A percentile compares a stretch with the other conserved stretches of the same genome.
phyloP scores from a whole-genome alignment of 2,329 filamentous ascomycete genomes.

The Sarocladium brachiariae region DNA sequence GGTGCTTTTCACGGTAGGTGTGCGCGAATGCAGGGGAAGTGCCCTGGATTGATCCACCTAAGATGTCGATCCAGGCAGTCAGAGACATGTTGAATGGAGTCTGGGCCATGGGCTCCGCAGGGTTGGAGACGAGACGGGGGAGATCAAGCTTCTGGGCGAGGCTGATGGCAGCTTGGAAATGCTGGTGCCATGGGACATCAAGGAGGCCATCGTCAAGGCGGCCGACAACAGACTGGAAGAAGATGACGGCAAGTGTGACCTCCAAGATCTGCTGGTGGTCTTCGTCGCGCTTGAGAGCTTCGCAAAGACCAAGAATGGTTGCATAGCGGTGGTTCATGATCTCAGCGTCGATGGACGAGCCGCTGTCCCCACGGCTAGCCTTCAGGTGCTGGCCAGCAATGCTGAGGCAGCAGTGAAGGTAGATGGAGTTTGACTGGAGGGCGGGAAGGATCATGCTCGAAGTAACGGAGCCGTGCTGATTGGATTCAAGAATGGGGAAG shows the following conservation, averaged over 20 bases:
- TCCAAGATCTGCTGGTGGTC: conserved; percentile 86
- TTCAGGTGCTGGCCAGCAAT: conserved; percentile 91
- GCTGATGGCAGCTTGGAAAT: conserved; percentile 86
- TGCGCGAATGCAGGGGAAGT: conserved; percentile 82
- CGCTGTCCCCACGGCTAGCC: conserved; percentile 53
- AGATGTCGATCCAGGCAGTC: conserved; percentile 92
- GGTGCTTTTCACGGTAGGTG: conserved; percentile 91
- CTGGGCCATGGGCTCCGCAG: conserved; percentile 43
- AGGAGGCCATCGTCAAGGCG: conserved; percentile 76
- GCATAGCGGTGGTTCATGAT: conserved; percentile 89
- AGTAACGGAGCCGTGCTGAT: conserved; percentile 75
- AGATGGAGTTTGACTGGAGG: conserved; percentile 84
- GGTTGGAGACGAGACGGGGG: conserved; percentile 57
- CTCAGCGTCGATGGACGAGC: conserved; percentile 76
- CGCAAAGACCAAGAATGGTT: conserved; percentile 79
- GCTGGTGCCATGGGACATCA: conserved; percentile 94
- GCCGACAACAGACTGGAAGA: conserved; percentile 90
- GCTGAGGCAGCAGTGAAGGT: conserved; percentile 92
- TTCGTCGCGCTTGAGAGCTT: conserved; percentile 71
- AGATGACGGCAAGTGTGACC: conserved; percentile 88
- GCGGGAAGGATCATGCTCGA: conserved; percentile 81
- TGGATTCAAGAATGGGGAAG: conserved; percentile 87
- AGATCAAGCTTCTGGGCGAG: conserved; percentile 82
- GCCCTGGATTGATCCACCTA: conserved; percentile 87
- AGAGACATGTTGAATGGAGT: conserved; percentile 94